Conservation (phyloP, 2,329 filamentous ascomycete species). For the Trichoderma asperellum region DNA sequence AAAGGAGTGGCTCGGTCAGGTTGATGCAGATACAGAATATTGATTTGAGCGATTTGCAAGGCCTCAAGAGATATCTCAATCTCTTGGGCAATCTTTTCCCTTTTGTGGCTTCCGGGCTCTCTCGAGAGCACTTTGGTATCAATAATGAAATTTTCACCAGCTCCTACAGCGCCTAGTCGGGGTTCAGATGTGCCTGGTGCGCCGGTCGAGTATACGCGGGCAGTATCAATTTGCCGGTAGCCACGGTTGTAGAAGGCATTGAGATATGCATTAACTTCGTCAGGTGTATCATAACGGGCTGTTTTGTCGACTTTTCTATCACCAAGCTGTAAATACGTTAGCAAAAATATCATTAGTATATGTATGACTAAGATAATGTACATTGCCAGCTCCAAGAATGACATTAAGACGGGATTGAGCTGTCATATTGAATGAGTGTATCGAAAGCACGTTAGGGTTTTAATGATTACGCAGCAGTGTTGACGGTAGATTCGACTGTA, state of each 20-base stretch:
- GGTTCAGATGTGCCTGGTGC: slow-evolving; percentile 39
- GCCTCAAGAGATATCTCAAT: slow-evolving; percentile 41
- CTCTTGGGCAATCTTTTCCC: slow-evolving; percentile 36
- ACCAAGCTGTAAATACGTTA: slow-evolving; percentile 31
- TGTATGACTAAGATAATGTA: neutral
- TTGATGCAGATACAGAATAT: slow-evolving; percentile 19
- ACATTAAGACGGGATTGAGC: slow-evolving; percentile 10
- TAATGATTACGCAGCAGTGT: no score
- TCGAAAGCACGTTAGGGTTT: neutral
- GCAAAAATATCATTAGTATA: neutral
- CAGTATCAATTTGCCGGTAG: slow-evolving; percentile 24
- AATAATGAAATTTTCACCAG: slow-evolving; percentile 40
- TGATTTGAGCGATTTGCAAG: slow-evolving; percentile 31
- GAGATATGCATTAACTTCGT: slow-evolving; percentile 35
- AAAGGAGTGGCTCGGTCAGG: slow-evolving; percentile 22
- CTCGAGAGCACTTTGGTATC: slow-evolving; percentile 43
- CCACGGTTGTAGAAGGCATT: slow-evolving; percentile 22
- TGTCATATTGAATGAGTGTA: neutral
- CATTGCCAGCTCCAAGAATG: slow-evolving; percentile 23
- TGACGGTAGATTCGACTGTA: neutral
- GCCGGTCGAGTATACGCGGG: slow-evolving; percentile 13
- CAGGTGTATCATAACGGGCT: slow-evolving; percentile 35
- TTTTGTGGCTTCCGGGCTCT: slow-evolving; percentile 37
- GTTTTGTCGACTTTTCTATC: slow-evolving; percentile 33
- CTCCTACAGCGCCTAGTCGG: slow-evolving; percentile 37